Conservation (phyloP, 441 rosid genomes). For the Aleurites moluccanus region DNA sequence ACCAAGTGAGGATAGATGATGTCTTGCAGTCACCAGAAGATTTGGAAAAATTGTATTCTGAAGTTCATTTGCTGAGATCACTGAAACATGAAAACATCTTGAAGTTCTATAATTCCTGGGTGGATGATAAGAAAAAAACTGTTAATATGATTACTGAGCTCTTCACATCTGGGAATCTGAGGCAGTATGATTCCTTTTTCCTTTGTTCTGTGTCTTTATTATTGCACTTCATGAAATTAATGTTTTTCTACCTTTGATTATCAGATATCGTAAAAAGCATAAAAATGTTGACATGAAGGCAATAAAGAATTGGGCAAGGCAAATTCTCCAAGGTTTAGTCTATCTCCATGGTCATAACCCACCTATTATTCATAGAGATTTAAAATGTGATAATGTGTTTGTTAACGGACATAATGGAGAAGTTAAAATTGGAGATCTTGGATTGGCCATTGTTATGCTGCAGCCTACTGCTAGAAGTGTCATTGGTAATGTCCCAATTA, state of each 20-base stretch:
- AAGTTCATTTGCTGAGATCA: constrained; percentile 61
- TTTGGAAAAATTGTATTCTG: constrained; percentile 59
- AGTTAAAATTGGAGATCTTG: constrained; percentile 83
- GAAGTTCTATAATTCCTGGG: constrained; percentile 62
- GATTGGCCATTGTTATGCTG: constrained; percentile 73
- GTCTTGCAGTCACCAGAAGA: constrained; percentile 56
- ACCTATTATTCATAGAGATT: constrained; percentile 68
- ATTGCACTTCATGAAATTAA: not conserved
- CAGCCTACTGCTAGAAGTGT: constrained; percentile 75
- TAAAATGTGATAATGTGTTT: constrained; percentile 71
- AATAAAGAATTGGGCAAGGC: constrained; percentile 73
- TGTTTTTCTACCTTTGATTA: not conserved
- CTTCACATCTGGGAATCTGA: constrained; percentile 67
- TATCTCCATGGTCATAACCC: constrained; percentile 63
- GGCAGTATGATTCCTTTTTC: constrained; percentile 42
- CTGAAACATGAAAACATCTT: constrained; percentile 61
- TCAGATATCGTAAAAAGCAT: constrained; percentile 61
- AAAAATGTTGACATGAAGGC: constrained; percentile 65
- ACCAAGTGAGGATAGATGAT: constrained; percentile 58
- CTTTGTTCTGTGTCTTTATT: not conserved
- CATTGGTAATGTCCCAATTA: constrained; percentile 34
- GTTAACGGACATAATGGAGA: constrained; percentile 74
- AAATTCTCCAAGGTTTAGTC: constrained; percentile 62
- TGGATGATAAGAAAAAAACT: constrained; percentile 54
- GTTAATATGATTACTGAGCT: constrained; percentile 76